Percentiles rank a stretch among this genome's conserved stretches.
phyloP scores from a whole-genome alignment of 2,329 filamentous ascomycete species.

The Penicillium sp. region DNA sequence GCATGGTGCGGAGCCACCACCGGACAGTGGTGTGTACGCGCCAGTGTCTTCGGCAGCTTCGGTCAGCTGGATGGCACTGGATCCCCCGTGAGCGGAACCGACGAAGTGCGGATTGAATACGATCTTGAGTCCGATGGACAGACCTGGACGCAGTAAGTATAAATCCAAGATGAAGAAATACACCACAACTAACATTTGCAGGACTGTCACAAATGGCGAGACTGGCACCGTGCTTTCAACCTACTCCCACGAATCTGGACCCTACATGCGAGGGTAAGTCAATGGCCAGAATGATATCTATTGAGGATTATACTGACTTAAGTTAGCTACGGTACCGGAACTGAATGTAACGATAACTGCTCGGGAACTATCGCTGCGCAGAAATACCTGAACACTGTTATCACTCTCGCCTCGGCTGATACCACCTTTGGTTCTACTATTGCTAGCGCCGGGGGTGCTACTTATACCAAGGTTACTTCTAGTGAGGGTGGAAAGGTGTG shows the following conservation, averaged over 20 bases:
- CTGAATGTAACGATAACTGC: conserved; percentile 42
- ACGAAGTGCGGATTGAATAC: conserved; percentile 37
- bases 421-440: conserved; percentile 29
- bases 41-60: conserved; percentile 44
- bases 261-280: conserved; percentile 37
- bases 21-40: conserved; percentile 46
- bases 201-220: conserved; percentile 38
- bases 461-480: conserved; percentile 36
- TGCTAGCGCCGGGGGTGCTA: conserved; percentile 32
- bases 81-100: conserved; percentile 21
- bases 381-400: conserved; percentile 42
- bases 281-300: neutral
- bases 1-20: conserved; percentile 43
- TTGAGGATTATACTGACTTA: neutral
- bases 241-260: conserved; percentile 38
- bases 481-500: conserved; percentile 40
- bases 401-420: conserved; percentile 39
- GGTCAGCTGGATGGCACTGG: conserved; percentile 39
- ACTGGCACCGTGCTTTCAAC: conserved; percentile 37
- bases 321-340: conserved; percentile 40
- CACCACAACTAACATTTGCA: conserved; percentile 5
- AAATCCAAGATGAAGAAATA: neutral
- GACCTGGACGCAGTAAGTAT: conserved; percentile 34
- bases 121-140: conserved; percentile 25
- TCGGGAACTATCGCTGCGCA: conserved; percentile 42